A percentile compares a stretch with the other conserved stretches of the same genome.
Evolutionary conservation across 1,284 basidiomycete genomes (phyloP).

Genomic region (Cystobasidium slooffiae): DNA sequence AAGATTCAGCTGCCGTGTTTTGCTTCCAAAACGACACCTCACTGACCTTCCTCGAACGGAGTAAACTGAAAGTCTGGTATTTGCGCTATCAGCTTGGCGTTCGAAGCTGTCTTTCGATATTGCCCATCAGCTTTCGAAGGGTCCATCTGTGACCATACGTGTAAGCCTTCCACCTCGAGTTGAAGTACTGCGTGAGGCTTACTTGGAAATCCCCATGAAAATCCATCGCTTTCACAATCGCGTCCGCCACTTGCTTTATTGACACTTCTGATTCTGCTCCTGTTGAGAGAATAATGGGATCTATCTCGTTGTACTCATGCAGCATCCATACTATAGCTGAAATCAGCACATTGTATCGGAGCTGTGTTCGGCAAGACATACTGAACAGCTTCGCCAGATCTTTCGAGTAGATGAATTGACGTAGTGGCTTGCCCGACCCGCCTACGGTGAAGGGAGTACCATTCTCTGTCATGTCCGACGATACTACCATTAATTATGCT

Average conservation of each 20-base stretch:
- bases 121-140: constrained; percentile 71
- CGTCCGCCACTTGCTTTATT: constrained; percentile 80
- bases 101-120: constrained; percentile 90
- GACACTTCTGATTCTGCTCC: constrained; percentile 87
- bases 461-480: constrained; percentile 65
- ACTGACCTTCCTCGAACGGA: constrained; percentile 80
- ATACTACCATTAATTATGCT: neutral
- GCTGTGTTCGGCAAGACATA: neutral
- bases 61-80: constrained; percentile 77
- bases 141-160: constrained; percentile 54
- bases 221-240: constrained; percentile 76
- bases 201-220: constrained; percentile 74
- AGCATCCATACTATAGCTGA: constrained; percentile 73
- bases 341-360: neutral
- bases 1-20: constrained; percentile 12
- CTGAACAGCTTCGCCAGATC: constrained; percentile 85
- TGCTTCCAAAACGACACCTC: constrained; percentile 15
- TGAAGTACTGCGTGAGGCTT: constrained; percentile 49
- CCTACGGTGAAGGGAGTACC: constrained; percentile 77
- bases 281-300: constrained; percentile 84
- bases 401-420: constrained; percentile 91
- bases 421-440: constrained; percentile 81
- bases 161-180: neutral
- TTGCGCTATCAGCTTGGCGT: constrained; percentile 73
- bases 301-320: constrained; percentile 81